A percentile compares a stretch with the other conserved stretches of the same genome.
Conservation (phyloP, 2,329 filamentous ascomycete species). For the Hypoxylon rubiginosum region DNA sequence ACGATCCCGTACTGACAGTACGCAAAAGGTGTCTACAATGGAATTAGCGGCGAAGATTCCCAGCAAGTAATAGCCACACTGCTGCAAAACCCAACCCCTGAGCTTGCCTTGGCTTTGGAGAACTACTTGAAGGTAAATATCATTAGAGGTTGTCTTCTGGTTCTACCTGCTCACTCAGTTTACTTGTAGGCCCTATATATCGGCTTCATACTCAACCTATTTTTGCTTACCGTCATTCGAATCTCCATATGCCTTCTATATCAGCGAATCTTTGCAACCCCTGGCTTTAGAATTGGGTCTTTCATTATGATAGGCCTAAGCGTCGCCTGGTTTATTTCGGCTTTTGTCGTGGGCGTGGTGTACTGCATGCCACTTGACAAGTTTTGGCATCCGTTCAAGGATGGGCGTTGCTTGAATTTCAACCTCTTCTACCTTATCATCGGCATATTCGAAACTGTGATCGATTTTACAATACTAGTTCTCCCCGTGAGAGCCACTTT, state of each 20-base stretch:
- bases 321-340: not conserved
- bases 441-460: not conserved
- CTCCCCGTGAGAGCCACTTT: not conserved
- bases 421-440: not conserved
- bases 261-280: not conserved
- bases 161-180: not conserved
- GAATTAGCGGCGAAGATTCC: not conserved
- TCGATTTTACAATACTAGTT: not conserved
- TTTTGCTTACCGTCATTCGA: not conserved
- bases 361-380: not conserved
- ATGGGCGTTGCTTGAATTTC: not conserved
- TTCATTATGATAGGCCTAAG: not conserved
- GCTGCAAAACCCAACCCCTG: not conserved
- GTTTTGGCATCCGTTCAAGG: not conserved
- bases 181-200: not conserved
- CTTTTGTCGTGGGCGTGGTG: not conserved
- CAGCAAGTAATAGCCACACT: not conserved
- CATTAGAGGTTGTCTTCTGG: no score
- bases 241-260: constrained; percentile 5
- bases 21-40: not conserved
- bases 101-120: not conserved
- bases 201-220: not conserved
- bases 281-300: not conserved
- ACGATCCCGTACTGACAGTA: no score
- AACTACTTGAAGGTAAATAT: not conserved